phyloP scores from a whole-genome alignment of 345 rosid genomes.

The Dipteronia dyeriana region DNA sequence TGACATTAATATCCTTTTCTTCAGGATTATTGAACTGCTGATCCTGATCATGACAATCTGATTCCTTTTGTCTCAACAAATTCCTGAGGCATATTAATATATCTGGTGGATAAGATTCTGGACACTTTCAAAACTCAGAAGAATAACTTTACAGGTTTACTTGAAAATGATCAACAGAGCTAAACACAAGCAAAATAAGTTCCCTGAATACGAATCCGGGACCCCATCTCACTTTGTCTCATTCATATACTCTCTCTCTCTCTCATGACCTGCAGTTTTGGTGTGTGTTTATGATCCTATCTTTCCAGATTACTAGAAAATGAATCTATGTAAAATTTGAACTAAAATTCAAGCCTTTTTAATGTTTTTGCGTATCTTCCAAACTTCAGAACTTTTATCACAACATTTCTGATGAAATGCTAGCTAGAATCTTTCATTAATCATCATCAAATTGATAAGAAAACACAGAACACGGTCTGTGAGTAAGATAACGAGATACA shows the following conservation, averaged over 20 bases:
- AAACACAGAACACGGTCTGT: not conserved
- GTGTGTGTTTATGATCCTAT: no score
- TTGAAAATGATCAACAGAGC: not conserved
- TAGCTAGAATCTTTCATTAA: no score
- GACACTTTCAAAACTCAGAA: not conserved
- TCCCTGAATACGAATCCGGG: not conserved
- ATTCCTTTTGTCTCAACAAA: no score
- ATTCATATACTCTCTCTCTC: no score
- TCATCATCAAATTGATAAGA: no score
- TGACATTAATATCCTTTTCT: no score
- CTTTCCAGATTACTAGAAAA: no score
- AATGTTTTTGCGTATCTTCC: no score
- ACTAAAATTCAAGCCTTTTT: not conserved
- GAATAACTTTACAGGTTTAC: constrained; percentile 1
- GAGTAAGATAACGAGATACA: not conserved
- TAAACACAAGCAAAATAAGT: no score
- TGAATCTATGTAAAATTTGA: not conserved
- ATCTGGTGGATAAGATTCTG: not conserved
- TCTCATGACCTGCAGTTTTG: not conserved
- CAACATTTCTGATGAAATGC: no score
- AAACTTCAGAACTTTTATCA: no score
- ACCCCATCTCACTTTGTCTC: not conserved
- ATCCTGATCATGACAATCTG: not conserved
- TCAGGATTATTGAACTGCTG: not conserved
- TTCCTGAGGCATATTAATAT: not conserved